Percentiles rank a stretch among this genome's conserved stretches.
Evolutionary conservation across 108 stramenopile species (phyloP).

Genomic region (Phaeodactylum tricornutum): DNA sequence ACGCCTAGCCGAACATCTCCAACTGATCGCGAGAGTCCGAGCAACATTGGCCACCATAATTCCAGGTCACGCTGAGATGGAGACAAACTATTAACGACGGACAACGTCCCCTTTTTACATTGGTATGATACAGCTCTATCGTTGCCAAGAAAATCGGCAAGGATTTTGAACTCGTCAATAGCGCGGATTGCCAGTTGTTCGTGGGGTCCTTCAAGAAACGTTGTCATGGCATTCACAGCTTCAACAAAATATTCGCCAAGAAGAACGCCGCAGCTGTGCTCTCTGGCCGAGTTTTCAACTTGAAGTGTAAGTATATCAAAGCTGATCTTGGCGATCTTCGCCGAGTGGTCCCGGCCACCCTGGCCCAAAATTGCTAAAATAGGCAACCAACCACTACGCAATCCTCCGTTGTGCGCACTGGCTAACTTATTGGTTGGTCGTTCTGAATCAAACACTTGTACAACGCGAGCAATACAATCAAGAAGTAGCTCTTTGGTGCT

Average conservation of each 20-base stretch:
- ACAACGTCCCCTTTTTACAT: constrained; percentile 11
- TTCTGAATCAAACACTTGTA: constrained; percentile 43
- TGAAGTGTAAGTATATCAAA: constrained; percentile 54
- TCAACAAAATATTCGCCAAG: constrained; percentile 86
- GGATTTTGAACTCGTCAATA: constrained; percentile 46
- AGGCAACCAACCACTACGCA: constrained; percentile 91
- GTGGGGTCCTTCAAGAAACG: constrained; percentile 78
- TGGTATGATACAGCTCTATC: constrained; percentile 18
- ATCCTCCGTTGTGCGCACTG: constrained; percentile 18
- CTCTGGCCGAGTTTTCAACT: constrained; percentile 13
- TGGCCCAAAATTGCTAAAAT: constrained; percentile 83
- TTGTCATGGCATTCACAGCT: constrained; percentile 79
- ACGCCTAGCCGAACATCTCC: constrained; percentile 68
- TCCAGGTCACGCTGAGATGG: constrained; percentile 43
- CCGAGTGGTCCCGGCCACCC: constrained; percentile 71
- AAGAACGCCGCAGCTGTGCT: constrained; percentile 10
- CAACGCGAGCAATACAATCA: constrained; percentile 85
- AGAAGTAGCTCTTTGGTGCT: constrained; percentile 91
- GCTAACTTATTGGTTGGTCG: background rate
- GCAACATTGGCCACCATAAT: constrained; percentile 95
- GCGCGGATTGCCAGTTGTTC: constrained; percentile 66
- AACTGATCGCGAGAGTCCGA: constrained; percentile 80
- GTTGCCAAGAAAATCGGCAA: constrained; percentile 50
- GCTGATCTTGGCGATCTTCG: constrained; percentile 62
- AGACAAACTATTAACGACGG: constrained; percentile 1